Evolutionary conservation across 2,329 filamentous ascomycete genomes (phyloP), one percentile per base, ranked within the genome.

Genomic region (Phyllosticta citrichinensis): DNA sequence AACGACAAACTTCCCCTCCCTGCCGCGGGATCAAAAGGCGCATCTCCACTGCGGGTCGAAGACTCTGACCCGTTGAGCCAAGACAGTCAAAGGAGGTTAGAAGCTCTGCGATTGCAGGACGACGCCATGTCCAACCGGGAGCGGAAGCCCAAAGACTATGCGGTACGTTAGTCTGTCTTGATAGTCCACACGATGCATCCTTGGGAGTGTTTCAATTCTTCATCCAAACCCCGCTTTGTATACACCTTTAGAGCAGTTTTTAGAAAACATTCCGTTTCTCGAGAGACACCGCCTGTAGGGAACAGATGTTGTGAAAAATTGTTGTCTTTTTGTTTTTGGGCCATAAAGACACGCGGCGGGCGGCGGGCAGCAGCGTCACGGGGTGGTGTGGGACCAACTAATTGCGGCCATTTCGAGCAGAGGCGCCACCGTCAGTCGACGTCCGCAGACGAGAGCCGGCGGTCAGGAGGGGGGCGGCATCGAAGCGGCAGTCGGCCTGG

Each of bases 21-120:
- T 19, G 58, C 64, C 47, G 62, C 62, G 19, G 63, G 65, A 12
- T 62, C 67, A 17, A 79, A 74, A 62, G 71, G 73, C 64, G 69
- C 70, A 55, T 73, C 72, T 54, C 73, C 76, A n/a, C 73, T 73
- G 68, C 72, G 75, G 61, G 64, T 85, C 65, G 89, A 95, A 66
- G 91, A 96, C 68, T 79, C 94, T 68, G 91, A 97, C 73, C 84
- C 86, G 3, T 81, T 87, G 57, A 86, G 88, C 57, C 89, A 93
- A 67, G 90, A 94, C 68, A 93, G 87, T 72, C 87, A 91, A 75
- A 89, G 92, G 77, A 84, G 91, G 67, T 81, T 97, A 66, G 91
- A 97, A 75, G 92, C 91, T 58, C 80, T 97, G 68, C 91, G 94
- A 73, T 80, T 97, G 70, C 89, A 96, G 73, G 93, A 97, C 74